Conservation (phyloP, 2,329 filamentous ascomycete species). For the Aspergillus oerlinghausenensis region DNA sequence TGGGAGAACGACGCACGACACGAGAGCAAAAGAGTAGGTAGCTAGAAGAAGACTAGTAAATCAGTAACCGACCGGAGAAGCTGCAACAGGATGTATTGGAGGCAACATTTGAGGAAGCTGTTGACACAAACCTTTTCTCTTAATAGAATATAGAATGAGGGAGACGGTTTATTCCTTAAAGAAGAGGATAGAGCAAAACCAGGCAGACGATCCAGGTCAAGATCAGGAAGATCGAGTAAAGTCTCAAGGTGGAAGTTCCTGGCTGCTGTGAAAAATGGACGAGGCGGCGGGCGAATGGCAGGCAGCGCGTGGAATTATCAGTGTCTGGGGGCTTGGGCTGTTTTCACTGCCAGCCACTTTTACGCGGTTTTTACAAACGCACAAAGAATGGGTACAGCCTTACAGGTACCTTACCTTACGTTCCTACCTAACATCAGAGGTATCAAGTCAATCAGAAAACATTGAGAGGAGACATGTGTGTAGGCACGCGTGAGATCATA, state of each 20-base stretch:
- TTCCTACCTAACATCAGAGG: neutral
- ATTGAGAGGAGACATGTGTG: neutral
- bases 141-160: neutral
- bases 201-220: constrained; percentile 25
- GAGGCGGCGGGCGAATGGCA: constrained; percentile 17
- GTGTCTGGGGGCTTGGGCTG: neutral
- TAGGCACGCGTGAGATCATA: neutral
- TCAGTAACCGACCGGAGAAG: neutral
- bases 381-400: neutral
- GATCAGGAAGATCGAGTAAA: constrained; percentile 19
- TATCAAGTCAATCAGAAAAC: neutral
- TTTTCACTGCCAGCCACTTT: neutral
- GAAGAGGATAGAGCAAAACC: constrained; percentile 19
- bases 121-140: neutral
- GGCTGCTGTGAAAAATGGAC: constrained; percentile 23
- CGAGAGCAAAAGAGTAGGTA: constrained; percentile 4
- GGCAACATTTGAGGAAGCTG: neutral
- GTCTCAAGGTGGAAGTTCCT: constrained; percentile 14
- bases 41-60: constrained; percentile 7
- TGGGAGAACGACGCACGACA: constrained; percentile 20
- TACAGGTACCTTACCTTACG: neutral
- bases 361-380: constrained; percentile 19
- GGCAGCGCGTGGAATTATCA: constrained; percentile 27
- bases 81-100: neutral
- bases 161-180: neutral